Percentiles rank a stretch among this genome's conserved stretches.
These are phyloP conservation scores for Meyerozyma smithsonii DNA, from an alignment of 1,139 yeast genomes.

Conservation along the genomic window DNA sequence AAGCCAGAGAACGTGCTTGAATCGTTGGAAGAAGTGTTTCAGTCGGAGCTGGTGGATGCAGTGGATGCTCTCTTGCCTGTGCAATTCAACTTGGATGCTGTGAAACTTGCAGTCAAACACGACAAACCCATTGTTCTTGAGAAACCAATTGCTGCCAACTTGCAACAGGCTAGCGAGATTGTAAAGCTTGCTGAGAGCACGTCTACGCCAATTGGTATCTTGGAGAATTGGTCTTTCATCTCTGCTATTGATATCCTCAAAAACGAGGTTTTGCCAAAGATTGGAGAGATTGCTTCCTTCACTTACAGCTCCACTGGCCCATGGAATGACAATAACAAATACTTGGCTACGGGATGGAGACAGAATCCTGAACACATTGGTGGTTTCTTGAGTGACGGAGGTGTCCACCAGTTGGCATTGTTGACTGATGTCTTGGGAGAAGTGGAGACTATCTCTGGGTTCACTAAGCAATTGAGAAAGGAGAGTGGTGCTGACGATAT, in stretches of 20 bases:
- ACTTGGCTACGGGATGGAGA: slow-evolving; percentile 78
- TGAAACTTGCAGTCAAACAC: slow-evolving; percentile 60
- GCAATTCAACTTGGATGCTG: slow-evolving; percentile 65
- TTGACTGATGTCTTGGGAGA: slow-evolving; percentile 79
- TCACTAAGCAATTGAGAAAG: slow-evolving; percentile 68
- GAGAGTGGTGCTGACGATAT: slow-evolving; percentile 79
- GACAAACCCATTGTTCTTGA: slow-evolving; percentile 78
- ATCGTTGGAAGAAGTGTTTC: slow-evolving; percentile 57
- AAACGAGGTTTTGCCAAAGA: slow-evolving; percentile 54
- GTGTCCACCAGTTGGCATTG: slow-evolving; percentile 89
- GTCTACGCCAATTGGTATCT: slow-evolving; percentile 64
- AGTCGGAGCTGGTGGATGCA: slow-evolving; percentile 61
- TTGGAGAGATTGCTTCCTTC: slow-evolving; percentile 75
- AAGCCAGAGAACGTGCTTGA: slow-evolving; percentile 53
- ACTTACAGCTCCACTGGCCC: slow-evolving; percentile 81
- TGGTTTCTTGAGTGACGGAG: slow-evolving; percentile 88
- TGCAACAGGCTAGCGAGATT: slow-evolving; percentile 74
- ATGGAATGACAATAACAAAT: slow-evolving; percentile 59
- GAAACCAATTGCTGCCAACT: slow-evolving; percentile 86
- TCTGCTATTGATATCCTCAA: slow-evolving; percentile 48
- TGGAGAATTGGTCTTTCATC: slow-evolving; percentile 82
- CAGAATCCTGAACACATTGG: slow-evolving; percentile 85
- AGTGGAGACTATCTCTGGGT: slow-evolving; percentile 63
- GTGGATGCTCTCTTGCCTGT: slow-evolving; percentile 87
- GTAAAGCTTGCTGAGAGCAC: slow-evolving; percentile 58